Conservation (phyloP, 306 rosid genomes). For the Benincasa hispida region DNA sequence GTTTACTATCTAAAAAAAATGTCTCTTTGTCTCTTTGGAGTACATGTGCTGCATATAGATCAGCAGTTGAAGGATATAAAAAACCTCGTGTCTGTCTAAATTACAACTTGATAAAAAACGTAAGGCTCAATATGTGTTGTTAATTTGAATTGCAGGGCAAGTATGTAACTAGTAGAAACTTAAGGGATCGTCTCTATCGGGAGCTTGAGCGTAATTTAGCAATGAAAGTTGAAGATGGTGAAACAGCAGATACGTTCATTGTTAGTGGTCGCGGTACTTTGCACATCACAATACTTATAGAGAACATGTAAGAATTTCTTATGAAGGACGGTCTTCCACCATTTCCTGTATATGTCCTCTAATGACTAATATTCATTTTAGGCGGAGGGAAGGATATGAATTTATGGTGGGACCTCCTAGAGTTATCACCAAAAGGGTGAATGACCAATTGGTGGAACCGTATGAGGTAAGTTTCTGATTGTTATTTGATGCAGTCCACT, state of each 20-base stretch:
- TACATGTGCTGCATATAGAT: not conserved
- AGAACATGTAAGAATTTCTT: slow-evolving; percentile 69
- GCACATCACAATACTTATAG: slow-evolving; percentile 91
- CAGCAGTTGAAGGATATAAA: not conserved
- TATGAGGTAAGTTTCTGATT: slow-evolving; percentile 57
- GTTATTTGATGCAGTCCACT: not conserved
- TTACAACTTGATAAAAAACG: not conserved
- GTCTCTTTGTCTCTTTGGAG: not conserved
- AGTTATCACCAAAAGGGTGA: slow-evolving; percentile 76
- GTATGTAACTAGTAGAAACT: slow-evolving; percentile 94
- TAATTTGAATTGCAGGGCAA: slow-evolving; percentile 56
- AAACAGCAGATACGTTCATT: slow-evolving; percentile 90
- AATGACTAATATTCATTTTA: slow-evolving; percentile 28
- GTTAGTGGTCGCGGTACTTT: slow-evolving; percentile 99
- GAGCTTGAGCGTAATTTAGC: slow-evolving; percentile 97
- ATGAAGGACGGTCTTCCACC: slow-evolving; percentile 10
- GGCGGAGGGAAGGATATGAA: slow-evolving; percentile 98
- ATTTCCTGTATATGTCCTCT: slow-evolving; percentile 4
- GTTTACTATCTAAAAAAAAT: not conserved
- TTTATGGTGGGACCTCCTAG: slow-evolving; percentile 99
- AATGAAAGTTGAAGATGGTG: slow-evolving; percentile 96
- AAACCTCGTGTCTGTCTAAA: not conserved
- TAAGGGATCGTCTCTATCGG: slow-evolving; percentile 86
- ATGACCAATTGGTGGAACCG: slow-evolving; percentile 70
- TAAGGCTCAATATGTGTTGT: not conserved